Base-by-base conservation (phyloP, 192 early-diverging fungal species). In the Polychytrium aggregatum region DNA sequence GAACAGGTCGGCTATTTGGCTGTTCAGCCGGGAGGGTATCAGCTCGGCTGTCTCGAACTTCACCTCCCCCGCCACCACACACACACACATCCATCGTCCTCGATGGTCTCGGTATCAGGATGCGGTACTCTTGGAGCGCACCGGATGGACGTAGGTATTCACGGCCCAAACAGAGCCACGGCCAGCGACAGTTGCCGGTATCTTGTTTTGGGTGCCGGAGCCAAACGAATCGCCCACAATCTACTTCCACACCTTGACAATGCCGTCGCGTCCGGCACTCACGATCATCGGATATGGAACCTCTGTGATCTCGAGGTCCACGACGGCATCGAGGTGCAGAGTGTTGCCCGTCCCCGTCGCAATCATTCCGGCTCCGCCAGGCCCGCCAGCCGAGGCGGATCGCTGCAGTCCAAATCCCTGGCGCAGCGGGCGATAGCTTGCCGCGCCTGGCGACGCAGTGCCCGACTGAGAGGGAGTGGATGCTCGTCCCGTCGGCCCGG, bases 201-300 rank as follows among this genome's bases (percentile, higher is more conserved):
- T n/a, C n/a, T n/a, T n/a, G n/a, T n/a, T n/a, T n/a, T n/a, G n/a
- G n/a, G n/a, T n/a, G n/a, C n/a, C n/a, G n/a, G n/a, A n/a, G n/a
- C n/a, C n/a, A n/a, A n/a, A n/a, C n/a, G n/a, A n/a, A 36, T 36
- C 35, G 9, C 35, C 35, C 8, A 36, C 35, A 16, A 25, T 20
- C 41, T 46, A 65, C 14, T 46, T 55, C 52, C 57, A 70, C 0
- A 65, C 62, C 46, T 65, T 89, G 35, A 89, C 74, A 14, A 87
- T 78, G 20, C 87, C 87, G 60, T 89, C 87, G 14, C 84, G 62
- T 45, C 82, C 76, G 14, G 72, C 74, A 48, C 73, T 75, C 18
- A 89, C 82, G 13, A 89, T 54, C 82, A 89, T 83, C 44, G 76
- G 78, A 55, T 76, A 79, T 0, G 87, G 86, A 21, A 79, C 35